phyloP scores from a whole-genome alignment of 805 yeast genomes.

The Kodamaea laetipori region DNA sequence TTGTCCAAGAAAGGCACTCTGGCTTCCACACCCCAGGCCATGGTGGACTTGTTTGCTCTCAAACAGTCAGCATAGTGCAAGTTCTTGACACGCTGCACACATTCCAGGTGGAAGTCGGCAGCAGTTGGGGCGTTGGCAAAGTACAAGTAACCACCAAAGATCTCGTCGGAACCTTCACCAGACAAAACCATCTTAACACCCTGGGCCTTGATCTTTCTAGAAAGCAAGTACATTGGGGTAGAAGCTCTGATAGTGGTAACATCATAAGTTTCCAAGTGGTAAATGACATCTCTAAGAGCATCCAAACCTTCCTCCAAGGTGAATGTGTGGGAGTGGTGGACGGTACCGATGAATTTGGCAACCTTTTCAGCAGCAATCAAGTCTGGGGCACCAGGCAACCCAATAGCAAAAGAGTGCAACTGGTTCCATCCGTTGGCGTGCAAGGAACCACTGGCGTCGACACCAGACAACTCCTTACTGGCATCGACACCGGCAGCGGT shows the following conservation, averaged over 20 bases:
- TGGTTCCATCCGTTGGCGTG: constrained; percentile 75
- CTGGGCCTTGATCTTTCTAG: constrained; percentile 97
- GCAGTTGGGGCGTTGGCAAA: constrained; percentile 96
- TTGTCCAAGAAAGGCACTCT: constrained; percentile 98
- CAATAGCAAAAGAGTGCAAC: constrained; percentile 95
- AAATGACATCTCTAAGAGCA: constrained; percentile 90
- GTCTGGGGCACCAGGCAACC: constrained; percentile 98
- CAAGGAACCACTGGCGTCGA: constrained; percentile 84
- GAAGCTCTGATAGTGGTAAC: constrained; percentile 99
- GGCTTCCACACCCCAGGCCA: constrained; percentile 99
- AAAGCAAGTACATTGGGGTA: constrained; percentile 95
- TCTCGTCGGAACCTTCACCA: constrained; percentile 99
- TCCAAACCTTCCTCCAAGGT: constrained; percentile 96
- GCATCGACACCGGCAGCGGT: constrained; percentile 59
- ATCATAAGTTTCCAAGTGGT: constrained; percentile 95
- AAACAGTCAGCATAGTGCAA: constrained; percentile 95
- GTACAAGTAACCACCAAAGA: constrained; percentile 97
- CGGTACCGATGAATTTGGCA: constrained; percentile 92
- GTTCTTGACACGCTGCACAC: constrained; percentile 95
- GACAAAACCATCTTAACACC: constrained; percentile 99
- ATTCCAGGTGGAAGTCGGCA: constrained; percentile 91
- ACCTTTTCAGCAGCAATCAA: constrained; percentile 94
- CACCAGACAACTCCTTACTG: constrained; percentile 80
- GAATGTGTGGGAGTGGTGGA: constrained; percentile 97
- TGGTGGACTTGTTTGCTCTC: constrained; percentile 98